A percentile compares a stretch with the other conserved stretches of the same genome.
Conservation (phyloP, 148 eudicot species). For the Euryodendron excelsum region DNA sequence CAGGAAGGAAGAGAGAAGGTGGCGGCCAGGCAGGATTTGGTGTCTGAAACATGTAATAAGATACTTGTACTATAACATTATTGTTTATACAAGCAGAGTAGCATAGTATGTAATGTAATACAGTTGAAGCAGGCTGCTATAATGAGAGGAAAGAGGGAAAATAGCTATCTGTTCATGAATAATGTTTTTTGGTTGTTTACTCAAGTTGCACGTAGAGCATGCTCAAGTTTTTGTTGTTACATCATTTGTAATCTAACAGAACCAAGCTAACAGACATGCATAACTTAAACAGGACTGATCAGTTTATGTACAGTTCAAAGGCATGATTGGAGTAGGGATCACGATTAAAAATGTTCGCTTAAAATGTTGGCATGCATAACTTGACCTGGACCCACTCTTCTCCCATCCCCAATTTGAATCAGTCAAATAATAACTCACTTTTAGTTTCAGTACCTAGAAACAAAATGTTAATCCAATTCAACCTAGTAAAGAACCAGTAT, state of each 20-base stretch:
- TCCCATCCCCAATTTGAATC: not conserved
- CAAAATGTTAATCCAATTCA: not conserved
- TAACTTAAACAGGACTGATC: not conserved
- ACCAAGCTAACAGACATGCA: not conserved
- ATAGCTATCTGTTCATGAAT: not conserved
- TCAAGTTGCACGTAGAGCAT: too few species aligned
- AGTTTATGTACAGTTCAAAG: not conserved
- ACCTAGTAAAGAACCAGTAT: constrained; percentile 2
- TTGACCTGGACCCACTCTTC: not conserved
- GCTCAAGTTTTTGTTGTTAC: not conserved
- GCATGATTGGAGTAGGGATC: not conserved
- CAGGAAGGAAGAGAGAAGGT: constrained; percentile 35
- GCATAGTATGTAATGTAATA: not conserved
- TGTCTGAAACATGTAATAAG: constrained; percentile 39
- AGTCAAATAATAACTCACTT: not conserved
- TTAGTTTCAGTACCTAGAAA: not conserved
- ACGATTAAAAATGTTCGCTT: not conserved
- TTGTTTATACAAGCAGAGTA: not conserved
- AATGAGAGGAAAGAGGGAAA: not conserved
- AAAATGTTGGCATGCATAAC: not conserved
- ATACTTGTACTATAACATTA: not conserved
- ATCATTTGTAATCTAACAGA: not conserved
- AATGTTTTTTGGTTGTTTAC: not conserved
- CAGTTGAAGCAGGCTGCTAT: not conserved
- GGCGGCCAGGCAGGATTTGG: constrained; percentile 70